Evolutionary conservation across 108 stramenopile species (phyloP).

Genomic region (Cyclotella choctawhatcheeana): DNA sequence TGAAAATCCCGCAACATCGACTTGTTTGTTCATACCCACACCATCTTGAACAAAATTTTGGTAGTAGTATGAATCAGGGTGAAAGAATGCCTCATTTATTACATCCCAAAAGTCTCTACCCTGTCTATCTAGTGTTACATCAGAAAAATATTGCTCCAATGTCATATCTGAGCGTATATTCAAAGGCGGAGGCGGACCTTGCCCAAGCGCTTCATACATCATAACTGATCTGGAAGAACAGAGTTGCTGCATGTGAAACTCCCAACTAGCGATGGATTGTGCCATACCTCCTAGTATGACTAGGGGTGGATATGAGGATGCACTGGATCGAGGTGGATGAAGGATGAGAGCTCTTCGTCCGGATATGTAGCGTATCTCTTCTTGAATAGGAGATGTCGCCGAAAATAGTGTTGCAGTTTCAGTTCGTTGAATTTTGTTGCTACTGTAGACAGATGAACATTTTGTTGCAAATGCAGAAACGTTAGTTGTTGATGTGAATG

Average conservation of each 20-base stretch:
- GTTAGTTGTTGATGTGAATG: too few relatives aligned
- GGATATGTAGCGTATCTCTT: slow-evolving; percentile 27
- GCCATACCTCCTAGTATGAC: slow-evolving; percentile 65
- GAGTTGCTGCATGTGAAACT: slow-evolving; percentile 52
- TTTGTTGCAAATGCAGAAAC: too few relatives aligned
- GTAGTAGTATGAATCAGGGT: slow-evolving; percentile 27
- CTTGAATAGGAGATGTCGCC: neutral
- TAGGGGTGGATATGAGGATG: slow-evolving; percentile 43
- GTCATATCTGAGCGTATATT: slow-evolving; percentile 22
- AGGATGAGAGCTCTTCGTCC: slow-evolving; percentile 24
- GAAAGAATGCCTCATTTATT: slow-evolving; percentile 40
- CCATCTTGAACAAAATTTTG: neutral
- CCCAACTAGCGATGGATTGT: slow-evolving; percentile 65
- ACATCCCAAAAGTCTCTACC: slow-evolving; percentile 42
- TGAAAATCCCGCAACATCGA: slow-evolving; percentile 69
- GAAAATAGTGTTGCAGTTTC: too few relatives aligned
- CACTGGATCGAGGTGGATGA: slow-evolving; percentile 4
- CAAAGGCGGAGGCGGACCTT: slow-evolving; percentile 46
- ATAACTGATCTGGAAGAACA: slow-evolving; percentile 47
- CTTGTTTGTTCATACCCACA: slow-evolving; percentile 1
- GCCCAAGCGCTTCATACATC: slow-evolving; percentile 64
- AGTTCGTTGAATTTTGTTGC: too few relatives aligned
- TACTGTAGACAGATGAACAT: too few relatives aligned
- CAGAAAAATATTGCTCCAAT: slow-evolving; percentile 30
- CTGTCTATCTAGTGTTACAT: slow-evolving; percentile 58